Conservation (phyloP, 495 filamentous ascomycete species). For the Aspergillus sparsus region DNA sequence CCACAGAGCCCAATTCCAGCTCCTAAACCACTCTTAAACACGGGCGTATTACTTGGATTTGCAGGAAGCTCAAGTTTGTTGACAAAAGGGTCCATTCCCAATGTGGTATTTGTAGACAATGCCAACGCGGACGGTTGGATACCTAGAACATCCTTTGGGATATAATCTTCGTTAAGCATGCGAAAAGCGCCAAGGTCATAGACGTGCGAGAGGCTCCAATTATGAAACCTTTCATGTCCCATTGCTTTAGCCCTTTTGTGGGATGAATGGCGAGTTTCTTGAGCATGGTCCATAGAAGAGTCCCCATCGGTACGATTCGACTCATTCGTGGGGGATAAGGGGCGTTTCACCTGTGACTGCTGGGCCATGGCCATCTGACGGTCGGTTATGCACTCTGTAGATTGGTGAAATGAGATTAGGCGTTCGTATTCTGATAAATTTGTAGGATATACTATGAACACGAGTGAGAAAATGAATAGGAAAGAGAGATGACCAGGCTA, state of each 20-base stretch:
- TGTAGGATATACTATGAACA: not conserved
- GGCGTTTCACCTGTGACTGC: not conserved
- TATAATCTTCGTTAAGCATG: not conserved
- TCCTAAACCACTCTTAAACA: constrained; percentile 16
- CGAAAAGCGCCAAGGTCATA: not conserved
- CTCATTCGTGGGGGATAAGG: no score
- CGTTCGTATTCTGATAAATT: no score
- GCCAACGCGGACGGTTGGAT: constrained; percentile 2
- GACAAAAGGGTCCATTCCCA: constrained; percentile 27
- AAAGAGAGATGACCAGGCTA: not conserved
- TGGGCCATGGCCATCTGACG: not conserved
- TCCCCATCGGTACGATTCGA: no score
- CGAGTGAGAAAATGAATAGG: not conserved
- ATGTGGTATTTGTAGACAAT: constrained; percentile 16
- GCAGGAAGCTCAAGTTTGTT: constrained; percentile 22
- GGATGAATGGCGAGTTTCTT: not conserved
- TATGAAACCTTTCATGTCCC: not conserved
- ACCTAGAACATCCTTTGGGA: not conserved
- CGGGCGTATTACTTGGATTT: constrained; percentile 33
- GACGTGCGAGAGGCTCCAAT: not conserved
- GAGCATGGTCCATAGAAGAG: no score
- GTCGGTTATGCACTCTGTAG: no score
- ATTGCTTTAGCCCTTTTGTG: not conserved
- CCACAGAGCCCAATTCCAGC: constrained; percentile 2
- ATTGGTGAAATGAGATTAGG: no score